A percentile compares a stretch with the other conserved stretches of the same genome.
These are phyloP conservation scores for Sphagnurus paluster DNA, from an alignment of 1,284 basidiomycete genomes.

Conservation along the genomic window DNA sequence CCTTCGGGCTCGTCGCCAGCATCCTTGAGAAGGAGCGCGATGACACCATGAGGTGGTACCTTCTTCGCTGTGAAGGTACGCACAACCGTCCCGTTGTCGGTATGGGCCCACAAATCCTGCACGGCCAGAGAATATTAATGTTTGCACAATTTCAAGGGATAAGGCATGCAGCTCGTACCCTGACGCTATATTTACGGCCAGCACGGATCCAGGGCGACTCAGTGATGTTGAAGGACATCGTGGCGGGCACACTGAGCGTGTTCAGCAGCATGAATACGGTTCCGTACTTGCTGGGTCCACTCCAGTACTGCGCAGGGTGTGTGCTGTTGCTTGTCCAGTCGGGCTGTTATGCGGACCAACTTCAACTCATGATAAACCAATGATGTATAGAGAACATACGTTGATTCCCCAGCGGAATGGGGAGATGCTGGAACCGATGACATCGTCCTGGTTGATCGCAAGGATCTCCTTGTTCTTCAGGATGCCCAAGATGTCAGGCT, in stretches of 20 bases:
- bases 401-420: constrained; percentile 51
- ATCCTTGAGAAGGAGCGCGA: constrained; percentile 55
- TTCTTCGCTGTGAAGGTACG: constrained; percentile 50
- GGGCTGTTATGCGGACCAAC: constrained; percentile 31
- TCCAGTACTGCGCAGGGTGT: constrained; percentile 55
- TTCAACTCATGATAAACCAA: neutral
- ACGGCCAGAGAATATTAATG: neutral
- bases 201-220: constrained; percentile 67
- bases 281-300: constrained; percentile 48
- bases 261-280: constrained; percentile 40
- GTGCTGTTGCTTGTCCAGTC: constrained; percentile 47
- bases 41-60: constrained; percentile 58
- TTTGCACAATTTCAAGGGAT: neutral
- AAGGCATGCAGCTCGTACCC: constrained; percentile 49
- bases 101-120: constrained; percentile 65
- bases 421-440: constrained; percentile 36
- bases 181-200: constrained; percentile 56
- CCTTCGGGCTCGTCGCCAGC: constrained; percentile 56
- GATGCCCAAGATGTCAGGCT: constrained; percentile 33
- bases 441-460: constrained; percentile 45
- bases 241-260: constrained; percentile 46
- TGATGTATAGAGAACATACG: constrained; percentile 28
- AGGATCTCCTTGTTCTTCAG: constrained; percentile 31
- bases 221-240: constrained; percentile 59
- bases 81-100: constrained; percentile 56